phyloP scores from a whole-genome alignment of 345 rosid genomes.

The Lepidium aucheri region DNA sequence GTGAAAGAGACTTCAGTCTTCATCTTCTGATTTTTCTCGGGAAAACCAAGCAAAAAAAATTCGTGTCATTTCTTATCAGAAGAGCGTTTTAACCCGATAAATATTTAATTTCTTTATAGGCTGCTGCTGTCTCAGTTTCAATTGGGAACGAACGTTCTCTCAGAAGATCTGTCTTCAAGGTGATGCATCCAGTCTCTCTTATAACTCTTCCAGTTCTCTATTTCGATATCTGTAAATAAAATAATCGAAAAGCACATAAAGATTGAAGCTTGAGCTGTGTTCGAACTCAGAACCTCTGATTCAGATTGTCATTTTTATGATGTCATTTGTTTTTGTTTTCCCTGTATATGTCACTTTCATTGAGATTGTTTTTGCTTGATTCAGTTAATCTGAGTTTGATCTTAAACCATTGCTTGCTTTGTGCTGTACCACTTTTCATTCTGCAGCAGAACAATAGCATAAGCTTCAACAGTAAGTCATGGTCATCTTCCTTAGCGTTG shows the following conservation, averaged over 20 bases:
- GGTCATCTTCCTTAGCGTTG: conserved; percentile 41
- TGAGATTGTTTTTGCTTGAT: neutral
- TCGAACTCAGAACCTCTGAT: neutral
- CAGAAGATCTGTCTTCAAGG: conserved; percentile 27
- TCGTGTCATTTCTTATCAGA: neutral
- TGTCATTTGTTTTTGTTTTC: neutral
- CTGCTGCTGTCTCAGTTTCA: conserved; percentile 25
- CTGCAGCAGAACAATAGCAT: conserved; percentile 46
- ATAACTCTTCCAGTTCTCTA: neutral
- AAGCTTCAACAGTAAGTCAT: conserved; percentile 49
- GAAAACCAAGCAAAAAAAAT: neutral
- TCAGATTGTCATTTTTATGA: neutral
- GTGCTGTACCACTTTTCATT: neutral
- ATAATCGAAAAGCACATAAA: neutral
- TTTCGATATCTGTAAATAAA: neutral
- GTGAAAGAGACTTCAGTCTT: neutral
- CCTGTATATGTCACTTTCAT: neutral
- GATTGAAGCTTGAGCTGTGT: neutral
- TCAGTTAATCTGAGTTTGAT: neutral
- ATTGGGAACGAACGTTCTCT: conserved; percentile 18
- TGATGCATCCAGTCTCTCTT: conserved; percentile 3
- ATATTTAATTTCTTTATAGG: neutral
- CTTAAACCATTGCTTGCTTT: neutral
- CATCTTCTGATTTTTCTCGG: too few relatives aligned
- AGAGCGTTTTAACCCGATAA: neutral